Base-by-base conservation (phyloP, 352 stramenopile species). In the Pythium pectinolyticum region DNA sequence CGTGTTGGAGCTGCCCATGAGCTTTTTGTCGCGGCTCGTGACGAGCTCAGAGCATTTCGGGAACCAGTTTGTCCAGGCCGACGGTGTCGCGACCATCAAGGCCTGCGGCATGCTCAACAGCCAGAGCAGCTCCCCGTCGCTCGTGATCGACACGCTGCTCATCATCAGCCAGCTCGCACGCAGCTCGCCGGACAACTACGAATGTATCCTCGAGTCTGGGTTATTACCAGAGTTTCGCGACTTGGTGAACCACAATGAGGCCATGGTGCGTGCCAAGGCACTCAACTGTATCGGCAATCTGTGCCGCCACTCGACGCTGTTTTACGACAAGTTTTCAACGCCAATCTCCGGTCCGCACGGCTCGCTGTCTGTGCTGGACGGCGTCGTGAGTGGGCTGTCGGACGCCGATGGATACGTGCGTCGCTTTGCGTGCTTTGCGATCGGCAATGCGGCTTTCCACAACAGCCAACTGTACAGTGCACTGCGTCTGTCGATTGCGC, bases 371-470 rank as follows among this genome's bases (percentile, higher is more conserved):
- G 56, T 96, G 31, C 25, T 96, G 0, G 67, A 82, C n/a, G 71
- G 67, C 25, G 76, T 96, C 14, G 77, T 96, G 25, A 54, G 47
- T 34, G 67, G 75, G 1, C 75, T 94, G 9, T 69, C 58, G 0
- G 89, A 97, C 48, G 32, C 63, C 0, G 86, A 97, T 64, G 75
- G 73, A n/a, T 89, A 90, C 52, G 89, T 95, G 7, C 77, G 90
- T 0, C 95, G 95, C 20, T 97, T 98, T 45, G 93, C 94, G 4
- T 97, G 88, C 75, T 98, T 98, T 69, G 92, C 90, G n/a, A 83
- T 98, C 32, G 94, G 94, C 32, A 98, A 98, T 58, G 91, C 89
- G 17, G 90, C 93, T 9, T 98, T 98, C 62, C 89, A 98, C 71
- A 89, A 75, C 52, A 74, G 69, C 15, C 60, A 73, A 2, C 59